phyloP scores from a whole-genome alignment of 1,284 basidiomycete species.

The Ustilago esculenta region DNA sequence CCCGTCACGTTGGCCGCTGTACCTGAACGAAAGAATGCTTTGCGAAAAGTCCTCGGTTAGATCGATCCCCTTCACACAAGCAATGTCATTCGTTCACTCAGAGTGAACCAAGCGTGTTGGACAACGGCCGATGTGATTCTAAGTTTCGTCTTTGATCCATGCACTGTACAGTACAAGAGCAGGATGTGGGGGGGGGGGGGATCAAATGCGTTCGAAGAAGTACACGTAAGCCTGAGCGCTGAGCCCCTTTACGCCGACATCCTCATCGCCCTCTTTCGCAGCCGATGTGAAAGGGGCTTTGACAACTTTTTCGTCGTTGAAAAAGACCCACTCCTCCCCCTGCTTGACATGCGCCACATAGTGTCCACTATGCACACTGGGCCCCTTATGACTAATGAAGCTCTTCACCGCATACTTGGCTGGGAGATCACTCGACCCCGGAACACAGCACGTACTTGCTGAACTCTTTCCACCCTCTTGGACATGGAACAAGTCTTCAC shows the following conservation, averaged over 20 bases:
- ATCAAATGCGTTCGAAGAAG: conserved; percentile 46
- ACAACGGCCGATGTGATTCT: too few species aligned
- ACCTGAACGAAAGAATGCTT: conserved; percentile 75
- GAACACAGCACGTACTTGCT: conserved; percentile 14
- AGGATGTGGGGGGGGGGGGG: neutral
- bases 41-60: conserved; percentile 83
- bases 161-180: too few species aligned
- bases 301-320: conserved; percentile 56
- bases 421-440: conserved; percentile 71
- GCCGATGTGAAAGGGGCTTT: conserved; percentile 33
- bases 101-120: too few species aligned
- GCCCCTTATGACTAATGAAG: conserved; percentile 96
- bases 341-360: conserved; percentile 83
- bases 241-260: conserved; percentile 45
- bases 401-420: conserved; percentile 84
- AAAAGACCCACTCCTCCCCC: conserved; percentile 48
- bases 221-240: conserved; percentile 54
- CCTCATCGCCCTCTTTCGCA: conserved; percentile 10
- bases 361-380: conserved; percentile 77
- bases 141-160: too few species aligned
- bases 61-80: too few species aligned
- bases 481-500: conserved; percentile 70
- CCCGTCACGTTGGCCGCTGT: conserved; percentile 84
- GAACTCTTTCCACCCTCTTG: conserved; percentile 4
- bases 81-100: too few species aligned